Base-by-base conservation (phyloP, 1,284 basidiomycete genomes). In the Irpex rosettiformis region DNA sequence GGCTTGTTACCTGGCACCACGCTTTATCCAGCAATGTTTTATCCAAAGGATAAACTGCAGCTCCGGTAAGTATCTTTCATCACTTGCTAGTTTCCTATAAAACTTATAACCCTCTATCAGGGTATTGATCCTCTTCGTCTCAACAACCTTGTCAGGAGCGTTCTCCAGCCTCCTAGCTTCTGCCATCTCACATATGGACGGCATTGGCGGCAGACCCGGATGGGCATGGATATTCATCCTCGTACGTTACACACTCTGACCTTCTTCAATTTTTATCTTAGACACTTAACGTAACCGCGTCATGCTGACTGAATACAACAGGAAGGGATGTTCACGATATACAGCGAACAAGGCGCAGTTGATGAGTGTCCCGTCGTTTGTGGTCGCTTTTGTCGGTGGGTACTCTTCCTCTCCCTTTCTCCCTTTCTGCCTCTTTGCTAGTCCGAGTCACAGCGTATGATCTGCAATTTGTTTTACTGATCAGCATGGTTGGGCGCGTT, bases 171-270 rank as follows among this genome's bases (percentile, higher is more conserved):
- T 88, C 7, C 73, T 88, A 1, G 85, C 82, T 0, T 81, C 79
- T 29, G 82, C 76, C 1, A 86, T 87, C 57, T 71, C 78, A 37
- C 69, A 81, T 40, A 80, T 86, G 73, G 65, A 82, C 33, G 80
- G 79, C 13, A 71, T 79, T 7, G 75, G 77, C 0, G 70, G 76
- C 8, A 75, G 74, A 13, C 73, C 75, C 0, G 80, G 79, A 0
- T 84, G 83, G 84, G 73, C 79, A 18, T 88, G 85, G 85, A 85
- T 89, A 57, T 85, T 85, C 65, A 81, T 84, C 61, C 58, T 84
- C 37, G 83, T 62, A 18, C 22, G 58, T 27, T n/a, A n/a, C n/a
- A n/a, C n/a, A n/a, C n/a, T n/a, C 28, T 22, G 7, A 16, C 30
- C 22, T 29, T n/a, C n/a, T n/a, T 10, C 30, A 7, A 10, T 24